Evolutionary conservation across 805 yeast species (phyloP).

Genomic region (Schwanniomyces sp.): DNA sequence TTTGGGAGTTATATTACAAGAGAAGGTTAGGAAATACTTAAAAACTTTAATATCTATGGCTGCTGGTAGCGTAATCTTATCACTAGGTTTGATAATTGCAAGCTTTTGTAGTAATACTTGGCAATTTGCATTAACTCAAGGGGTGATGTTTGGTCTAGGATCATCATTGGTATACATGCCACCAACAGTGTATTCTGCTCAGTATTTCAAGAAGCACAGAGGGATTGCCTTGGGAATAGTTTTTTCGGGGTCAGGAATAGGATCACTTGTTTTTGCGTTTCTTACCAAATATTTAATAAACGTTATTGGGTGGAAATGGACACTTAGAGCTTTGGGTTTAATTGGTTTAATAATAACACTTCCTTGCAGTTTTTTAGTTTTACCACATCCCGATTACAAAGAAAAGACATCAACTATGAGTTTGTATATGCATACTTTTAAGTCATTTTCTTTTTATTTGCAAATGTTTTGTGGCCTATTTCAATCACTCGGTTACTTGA

Average conservation of each 20-base stretch:
- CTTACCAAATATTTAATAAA: slow-evolving; percentile 22
- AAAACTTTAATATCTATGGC: slow-evolving; percentile 22
- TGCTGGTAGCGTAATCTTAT: slow-evolving; percentile 22
- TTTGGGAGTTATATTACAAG: slow-evolving; percentile 24
- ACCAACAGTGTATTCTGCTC: slow-evolving; percentile 33
- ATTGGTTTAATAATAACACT: slow-evolving; percentile 16
- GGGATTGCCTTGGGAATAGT: slow-evolving; percentile 34
- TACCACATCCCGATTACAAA: slow-evolving; percentile 3
- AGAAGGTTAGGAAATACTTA: slow-evolving; percentile 13
- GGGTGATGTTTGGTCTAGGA: slow-evolving; percentile 33
- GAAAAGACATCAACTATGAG: slow-evolving; percentile 5
- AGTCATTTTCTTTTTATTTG: slow-evolving; percentile 15
- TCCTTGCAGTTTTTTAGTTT: slow-evolving; percentile 12
- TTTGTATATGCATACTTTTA: slow-evolving; percentile 10
- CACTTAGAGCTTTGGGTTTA: slow-evolving; percentile 27
- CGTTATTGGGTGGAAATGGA: slow-evolving; percentile 34
- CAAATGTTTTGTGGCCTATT: slow-evolving; percentile 21
- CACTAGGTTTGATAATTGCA: slow-evolving; percentile 26
- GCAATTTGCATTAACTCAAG: slow-evolving; percentile 32
- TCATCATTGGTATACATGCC: slow-evolving; percentile 29
- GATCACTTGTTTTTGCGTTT: slow-evolving; percentile 31
- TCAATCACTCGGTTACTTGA: slow-evolving; percentile 35
- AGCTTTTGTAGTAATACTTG: slow-evolving; percentile 17
- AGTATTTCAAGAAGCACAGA: slow-evolving; percentile 26
- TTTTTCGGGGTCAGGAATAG: slow-evolving; percentile 37